Percentiles rank a stretch among this genome's conserved stretches.
These are phyloP conservation scores for Cutaneotrichosporon mucoides DNA, from an alignment of 1,284 basidiomycete genomes.

Conservation along the genomic window DNA sequence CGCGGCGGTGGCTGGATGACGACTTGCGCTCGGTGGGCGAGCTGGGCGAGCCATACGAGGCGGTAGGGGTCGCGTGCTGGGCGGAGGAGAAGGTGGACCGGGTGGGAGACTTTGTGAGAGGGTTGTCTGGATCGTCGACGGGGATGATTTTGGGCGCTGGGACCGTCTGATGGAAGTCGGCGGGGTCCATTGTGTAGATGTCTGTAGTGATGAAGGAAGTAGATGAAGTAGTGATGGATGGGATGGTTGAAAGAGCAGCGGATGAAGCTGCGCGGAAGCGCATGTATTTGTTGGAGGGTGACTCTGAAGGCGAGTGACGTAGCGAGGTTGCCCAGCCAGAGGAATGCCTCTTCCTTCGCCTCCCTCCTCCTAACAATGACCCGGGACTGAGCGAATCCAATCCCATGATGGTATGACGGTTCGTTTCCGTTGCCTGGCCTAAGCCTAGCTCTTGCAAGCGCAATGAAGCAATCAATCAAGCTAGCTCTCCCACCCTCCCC, in stretches of 20 bases:
- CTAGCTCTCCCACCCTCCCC: too few species aligned
- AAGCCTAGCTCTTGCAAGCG: too few species aligned
- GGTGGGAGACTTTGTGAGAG: not conserved
- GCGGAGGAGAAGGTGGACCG: not conserved
- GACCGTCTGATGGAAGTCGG: not conserved
- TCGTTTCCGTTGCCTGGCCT: too few species aligned
- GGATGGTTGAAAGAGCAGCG: too few species aligned
- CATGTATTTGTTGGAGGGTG: not conserved
- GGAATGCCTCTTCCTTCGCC: not conserved
- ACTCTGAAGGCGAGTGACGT: not conserved
- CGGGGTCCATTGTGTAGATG: not conserved
- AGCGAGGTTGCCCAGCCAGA: not conserved
- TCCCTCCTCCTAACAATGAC: not conserved
- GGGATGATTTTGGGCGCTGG: slow-evolving; percentile 1
- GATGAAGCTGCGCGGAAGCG: too few species aligned
- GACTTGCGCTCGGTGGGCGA: not conserved
- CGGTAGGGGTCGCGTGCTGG: not conserved
- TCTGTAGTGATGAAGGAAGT: not conserved
- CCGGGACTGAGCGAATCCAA: not conserved
- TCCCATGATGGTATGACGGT: not conserved
- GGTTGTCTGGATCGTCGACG: not conserved
- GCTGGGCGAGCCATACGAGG: not conserved
- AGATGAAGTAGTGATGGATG: not conserved
- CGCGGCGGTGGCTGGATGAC: too few species aligned
- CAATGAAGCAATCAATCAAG: too few species aligned